Conservation (phyloP, 495 filamentous ascomycete genomes). For the Neurospora cerealis region DNA sequence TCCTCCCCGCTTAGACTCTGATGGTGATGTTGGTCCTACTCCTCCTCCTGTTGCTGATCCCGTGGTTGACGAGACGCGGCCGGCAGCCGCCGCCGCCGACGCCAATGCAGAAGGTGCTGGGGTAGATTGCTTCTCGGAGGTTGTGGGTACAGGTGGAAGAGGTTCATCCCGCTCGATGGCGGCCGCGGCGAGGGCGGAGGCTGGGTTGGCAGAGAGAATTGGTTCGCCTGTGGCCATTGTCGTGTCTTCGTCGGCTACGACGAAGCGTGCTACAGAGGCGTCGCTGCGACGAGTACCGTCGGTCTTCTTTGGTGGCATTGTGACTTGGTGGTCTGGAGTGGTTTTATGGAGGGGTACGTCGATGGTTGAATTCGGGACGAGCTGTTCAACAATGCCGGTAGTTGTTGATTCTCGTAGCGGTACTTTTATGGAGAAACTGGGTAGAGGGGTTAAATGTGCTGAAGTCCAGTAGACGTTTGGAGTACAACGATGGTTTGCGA, state of each 20-base stretch:
- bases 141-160: slow-evolving; percentile 10
- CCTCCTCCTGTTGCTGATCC: slow-evolving; percentile 2
- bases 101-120: not conserved
- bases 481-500: not conserved
- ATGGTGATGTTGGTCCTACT: slow-evolving; percentile 13
- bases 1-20: slow-evolving; percentile 7
- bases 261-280: slow-evolving; percentile 32
- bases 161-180: slow-evolving; percentile 22
- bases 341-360: not conserved
- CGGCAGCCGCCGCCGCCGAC: not conserved
- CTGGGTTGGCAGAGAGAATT: slow-evolving; percentile 12
- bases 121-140: not conserved
- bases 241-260: slow-evolving; percentile 26
- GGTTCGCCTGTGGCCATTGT: slow-evolving; percentile 11
- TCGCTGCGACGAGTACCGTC: slow-evolving; percentile 29
- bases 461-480: not conserved
- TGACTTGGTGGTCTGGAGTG: not conserved
- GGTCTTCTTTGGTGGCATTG: slow-evolving; percentile 31
- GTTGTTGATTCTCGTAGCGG: not conserved
- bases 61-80: not conserved
- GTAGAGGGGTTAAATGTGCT: not conserved
- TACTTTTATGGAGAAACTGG: not conserved
- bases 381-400: not conserved
- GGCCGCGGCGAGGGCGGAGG: slow-evolving; percentile 12
- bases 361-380: not conserved